A percentile compares a stretch with the other conserved stretches of the same genome.
phyloP scores from a whole-genome alignment of 805 yeast species.

The Sugiyamaella boreocaroliniensis region DNA sequence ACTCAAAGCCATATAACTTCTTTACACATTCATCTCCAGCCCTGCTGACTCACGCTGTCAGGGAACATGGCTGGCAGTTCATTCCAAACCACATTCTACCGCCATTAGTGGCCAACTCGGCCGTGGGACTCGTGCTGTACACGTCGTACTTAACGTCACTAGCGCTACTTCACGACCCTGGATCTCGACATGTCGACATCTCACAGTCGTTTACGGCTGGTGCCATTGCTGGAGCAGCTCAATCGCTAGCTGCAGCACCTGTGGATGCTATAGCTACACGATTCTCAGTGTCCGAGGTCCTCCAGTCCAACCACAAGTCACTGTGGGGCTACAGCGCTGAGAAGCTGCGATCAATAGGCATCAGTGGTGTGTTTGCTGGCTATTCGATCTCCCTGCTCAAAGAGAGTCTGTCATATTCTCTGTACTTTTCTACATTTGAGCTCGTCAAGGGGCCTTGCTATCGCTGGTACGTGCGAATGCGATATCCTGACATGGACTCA shows the following conservation, averaged over 20 bases:
- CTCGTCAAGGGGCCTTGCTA: conserved; percentile 51
- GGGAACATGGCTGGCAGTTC: conserved; percentile 76
- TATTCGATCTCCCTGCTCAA: conserved; percentile 69
- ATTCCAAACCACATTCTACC: conserved; percentile 80
- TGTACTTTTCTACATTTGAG: conserved; percentile 77
- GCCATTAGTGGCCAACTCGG: conserved; percentile 80
- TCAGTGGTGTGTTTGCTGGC: conserved; percentile 85
- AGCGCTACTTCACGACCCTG: conserved; percentile 16
- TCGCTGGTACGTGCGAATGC: conserved; percentile 23
- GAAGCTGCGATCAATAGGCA: conserved; percentile 67
- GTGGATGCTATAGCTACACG: conserved; percentile 85
- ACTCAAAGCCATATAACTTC: conserved; percentile 33
- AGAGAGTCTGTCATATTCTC: conserved; percentile 76
- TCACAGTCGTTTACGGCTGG: conserved; percentile 60
- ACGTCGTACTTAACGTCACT: conserved; percentile 59
- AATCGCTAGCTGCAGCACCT: conserved; percentile 90
- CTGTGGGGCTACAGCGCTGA: conserved; percentile 70
- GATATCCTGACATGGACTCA: conserved; percentile 13
- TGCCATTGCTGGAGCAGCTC: conserved; percentile 75
- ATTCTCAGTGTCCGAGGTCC: conserved; percentile 66
- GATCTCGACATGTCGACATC: neutral
- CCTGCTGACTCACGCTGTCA: conserved; percentile 61
- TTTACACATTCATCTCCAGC: conserved; percentile 77
- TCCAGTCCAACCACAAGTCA: conserved; percentile 60
- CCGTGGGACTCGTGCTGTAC: conserved; percentile 81